Percentiles rank a stretch among this genome's conserved stretches.
Evolutionary conservation across 148 eudicot genomes (phyloP).

Genomic region (Nepenthes gracilis): DNA sequence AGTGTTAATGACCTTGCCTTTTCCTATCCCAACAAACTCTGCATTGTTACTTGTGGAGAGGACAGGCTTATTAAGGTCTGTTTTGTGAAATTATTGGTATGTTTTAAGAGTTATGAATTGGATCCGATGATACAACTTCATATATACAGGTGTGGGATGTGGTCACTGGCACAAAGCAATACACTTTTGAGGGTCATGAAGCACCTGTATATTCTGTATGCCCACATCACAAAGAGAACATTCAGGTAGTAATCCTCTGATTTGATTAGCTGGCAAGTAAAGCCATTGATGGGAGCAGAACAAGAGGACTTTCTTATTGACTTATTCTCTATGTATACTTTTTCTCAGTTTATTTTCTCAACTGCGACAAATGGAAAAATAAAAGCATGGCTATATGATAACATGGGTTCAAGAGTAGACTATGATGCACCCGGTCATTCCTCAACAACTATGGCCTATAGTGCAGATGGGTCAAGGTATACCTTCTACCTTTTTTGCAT

Average conservation of each 20-base stretch:
- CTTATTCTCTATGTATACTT: not conserved
- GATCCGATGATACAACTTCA: not conserved
- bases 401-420: slow-evolving; percentile 43
- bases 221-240: slow-evolving; percentile 42
- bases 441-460: slow-evolving; percentile 54
- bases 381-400: slow-evolving; percentile 71
- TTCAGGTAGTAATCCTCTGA: slow-evolving; percentile 26
- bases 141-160: slow-evolving; percentile 53
- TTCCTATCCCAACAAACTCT: slow-evolving; percentile 35
- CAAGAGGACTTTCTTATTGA: not conserved
- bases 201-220: slow-evolving; percentile 62
- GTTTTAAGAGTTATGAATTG: not conserved
- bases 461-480: slow-evolving; percentile 62
- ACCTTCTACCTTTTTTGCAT: not conserved
- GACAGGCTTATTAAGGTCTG: slow-evolving; percentile 63
- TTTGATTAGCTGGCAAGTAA: not conserved
- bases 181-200: slow-evolving; percentile 56
- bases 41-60: slow-evolving; percentile 61
- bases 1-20: slow-evolving; percentile 55
- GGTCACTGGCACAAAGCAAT: slow-evolving; percentile 31
- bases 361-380: slow-evolving; percentile 67
- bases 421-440: slow-evolving; percentile 69
- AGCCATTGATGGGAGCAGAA: no score
- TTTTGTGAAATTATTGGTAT: not conserved
- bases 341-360: slow-evolving; percentile 52